Conservation (phyloP, 495 filamentous ascomycete genomes). For the Penicillium dipodomyicola region DNA sequence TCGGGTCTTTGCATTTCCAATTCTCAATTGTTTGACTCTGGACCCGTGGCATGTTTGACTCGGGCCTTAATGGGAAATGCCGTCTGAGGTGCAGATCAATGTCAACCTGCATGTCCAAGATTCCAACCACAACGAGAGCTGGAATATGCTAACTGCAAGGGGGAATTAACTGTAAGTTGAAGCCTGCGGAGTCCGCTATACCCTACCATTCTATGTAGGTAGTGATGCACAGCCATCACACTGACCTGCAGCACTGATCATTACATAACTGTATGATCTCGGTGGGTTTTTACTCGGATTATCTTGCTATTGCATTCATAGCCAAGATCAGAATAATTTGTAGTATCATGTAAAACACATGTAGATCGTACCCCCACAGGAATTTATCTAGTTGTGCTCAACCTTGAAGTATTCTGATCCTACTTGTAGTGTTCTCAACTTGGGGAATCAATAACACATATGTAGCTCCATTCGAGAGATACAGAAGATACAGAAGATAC, state of each 20-base stretch:
- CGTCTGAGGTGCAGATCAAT: not conserved
- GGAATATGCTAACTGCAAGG: constrained; percentile 6
- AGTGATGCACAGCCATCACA: constrained; percentile 9
- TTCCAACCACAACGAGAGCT: not conserved
- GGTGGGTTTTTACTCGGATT: not conserved
- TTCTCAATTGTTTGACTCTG: not conserved
- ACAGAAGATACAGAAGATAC: not conserved
- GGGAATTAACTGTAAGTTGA: not conserved
- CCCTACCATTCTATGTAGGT: not conserved
- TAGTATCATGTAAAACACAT: not conserved
- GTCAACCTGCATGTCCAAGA: not conserved
- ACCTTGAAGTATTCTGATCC: not conserved
- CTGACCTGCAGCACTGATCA: constrained; percentile 4
- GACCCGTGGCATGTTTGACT: not conserved
- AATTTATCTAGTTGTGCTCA: not conserved
- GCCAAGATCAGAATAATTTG: not conserved
- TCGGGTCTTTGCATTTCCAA: not conserved
- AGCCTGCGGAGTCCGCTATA: not conserved
- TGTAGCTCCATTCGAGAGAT: not conserved
- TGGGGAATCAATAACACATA: not conserved
- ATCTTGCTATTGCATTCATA: not conserved
- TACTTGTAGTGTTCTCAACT: not conserved
- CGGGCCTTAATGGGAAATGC: not conserved
- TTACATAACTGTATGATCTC: not conserved
- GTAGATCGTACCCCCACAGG: not conserved